These are phyloP conservation scores for Elaphomyces granulatus DNA, from an alignment of 495 filamentous ascomycete species.

Conservation along the genomic window DNA sequence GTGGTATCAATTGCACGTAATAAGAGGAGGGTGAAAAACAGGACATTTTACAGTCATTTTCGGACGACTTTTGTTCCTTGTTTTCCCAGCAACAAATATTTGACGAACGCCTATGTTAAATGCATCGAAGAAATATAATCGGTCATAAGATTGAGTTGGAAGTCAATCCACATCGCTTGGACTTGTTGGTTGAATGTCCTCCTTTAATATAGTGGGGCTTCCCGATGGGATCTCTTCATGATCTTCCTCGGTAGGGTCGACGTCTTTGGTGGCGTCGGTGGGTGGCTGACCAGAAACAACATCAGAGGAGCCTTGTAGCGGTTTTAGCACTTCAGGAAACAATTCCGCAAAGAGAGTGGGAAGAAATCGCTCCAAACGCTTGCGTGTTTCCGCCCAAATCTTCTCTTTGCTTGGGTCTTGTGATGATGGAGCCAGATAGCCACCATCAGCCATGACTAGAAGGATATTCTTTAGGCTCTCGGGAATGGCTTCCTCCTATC, in stretches of 20 bases:
- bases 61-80: too few species aligned
- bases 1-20: too few species aligned
- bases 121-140: too few species aligned
- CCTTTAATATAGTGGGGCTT: not conserved
- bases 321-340: slow-evolving; percentile 26
- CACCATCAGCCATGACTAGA: slow-evolving; percentile 85
- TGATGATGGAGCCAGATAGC: slow-evolving; percentile 60
- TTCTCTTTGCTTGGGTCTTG: slow-evolving; percentile 29
- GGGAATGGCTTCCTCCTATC: slow-evolving; percentile 82
- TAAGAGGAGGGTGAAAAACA: too few species aligned
- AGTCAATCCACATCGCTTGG: slow-evolving; percentile 1
- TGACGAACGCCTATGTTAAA: too few species aligned
- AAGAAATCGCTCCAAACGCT: slow-evolving; percentile 77
- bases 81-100: too few species aligned
- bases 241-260: not conserved
- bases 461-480: slow-evolving; percentile 95
- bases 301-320: not conserved
- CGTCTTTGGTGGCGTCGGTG: not conserved
- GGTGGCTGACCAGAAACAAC: too few species aligned
- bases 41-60: too few species aligned
- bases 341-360: slow-evolving; percentile 51
- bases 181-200: slow-evolving; percentile 1
- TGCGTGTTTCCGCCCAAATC: slow-evolving; percentile 61
- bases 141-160: too few species aligned
- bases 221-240: not conserved